phyloP scores from a whole-genome alignment of 176 grass and related monocot genomes.

The Otatea glauca region DNA sequence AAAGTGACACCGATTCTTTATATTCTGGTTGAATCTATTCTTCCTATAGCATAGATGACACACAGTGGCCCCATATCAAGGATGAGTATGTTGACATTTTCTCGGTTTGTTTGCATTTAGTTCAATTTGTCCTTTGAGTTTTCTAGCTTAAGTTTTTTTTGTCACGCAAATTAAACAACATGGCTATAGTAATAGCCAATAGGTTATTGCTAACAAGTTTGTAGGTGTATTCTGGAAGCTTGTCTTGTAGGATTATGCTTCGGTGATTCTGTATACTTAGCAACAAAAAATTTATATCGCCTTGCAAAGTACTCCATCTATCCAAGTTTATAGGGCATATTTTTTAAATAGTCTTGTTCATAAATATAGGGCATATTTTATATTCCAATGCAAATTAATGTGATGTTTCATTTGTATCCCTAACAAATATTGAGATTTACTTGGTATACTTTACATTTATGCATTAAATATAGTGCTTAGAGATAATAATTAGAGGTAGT shows the following conservation, averaged over 20 bases:
- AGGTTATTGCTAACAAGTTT: conserved; percentile 20
- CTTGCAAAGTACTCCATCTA: background rate
- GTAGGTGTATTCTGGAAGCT: background rate
- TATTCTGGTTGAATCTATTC: conserved; percentile 29
- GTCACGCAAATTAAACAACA: background rate
- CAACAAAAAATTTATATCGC: background rate
- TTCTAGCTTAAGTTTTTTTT: background rate
- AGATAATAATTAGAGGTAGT: no score
- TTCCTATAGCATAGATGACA: conserved; percentile 26
- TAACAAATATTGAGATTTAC: no score
- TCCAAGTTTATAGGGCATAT: no score
- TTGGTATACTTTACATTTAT: no score
- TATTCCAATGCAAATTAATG: no score
- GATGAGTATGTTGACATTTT: conserved; percentile 20
- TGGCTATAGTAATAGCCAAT: conserved; percentile 23
- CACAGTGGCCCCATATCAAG: background rate
- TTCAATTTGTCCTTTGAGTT: background rate
- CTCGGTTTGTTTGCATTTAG: background rate
- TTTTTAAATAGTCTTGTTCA: no score
- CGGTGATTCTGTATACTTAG: conserved; percentile 15
- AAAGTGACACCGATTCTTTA: conserved; percentile 18
- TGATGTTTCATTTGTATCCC: no score
- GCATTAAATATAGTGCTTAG: no score
- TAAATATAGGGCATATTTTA: no score
- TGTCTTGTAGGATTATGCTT: background rate